Percentiles rank a stretch among this genome's conserved stretches.
Conservation (phyloP, 2,329 filamentous ascomycete species). For the Biscogniauxia marginata region DNA sequence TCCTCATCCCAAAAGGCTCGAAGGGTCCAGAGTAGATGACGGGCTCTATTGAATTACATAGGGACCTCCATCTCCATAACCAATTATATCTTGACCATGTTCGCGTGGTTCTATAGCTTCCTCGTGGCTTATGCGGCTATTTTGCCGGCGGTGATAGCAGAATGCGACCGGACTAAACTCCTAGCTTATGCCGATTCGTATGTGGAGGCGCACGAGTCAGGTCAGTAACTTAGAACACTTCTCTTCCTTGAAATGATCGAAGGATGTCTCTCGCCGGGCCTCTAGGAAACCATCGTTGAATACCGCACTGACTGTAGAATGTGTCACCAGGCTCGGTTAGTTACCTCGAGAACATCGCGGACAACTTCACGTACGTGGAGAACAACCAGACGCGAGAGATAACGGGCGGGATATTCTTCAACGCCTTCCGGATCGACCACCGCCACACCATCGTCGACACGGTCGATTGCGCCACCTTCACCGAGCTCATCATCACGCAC, state of each 20-base stretch:
- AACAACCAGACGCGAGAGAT: constrained; percentile 31
- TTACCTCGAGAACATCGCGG: constrained; percentile 15
- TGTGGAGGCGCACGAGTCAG: constrained; percentile 16
- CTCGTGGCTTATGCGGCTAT: constrained; percentile 6
- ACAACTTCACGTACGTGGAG: constrained; percentile 31
- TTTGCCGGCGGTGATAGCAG: constrained; percentile 5
- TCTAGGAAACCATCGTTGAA: not conserved
- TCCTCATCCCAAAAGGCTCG: not conserved
- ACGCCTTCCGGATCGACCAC: constrained; percentile 27
- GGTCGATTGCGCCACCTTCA: constrained; percentile 31
- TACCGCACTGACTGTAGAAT: not conserved
- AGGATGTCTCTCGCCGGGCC: not conserved
- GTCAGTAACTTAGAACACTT: constrained; percentile 2
- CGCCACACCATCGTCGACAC: constrained; percentile 32
- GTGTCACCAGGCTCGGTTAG: constrained; percentile 12
- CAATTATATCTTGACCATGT: constrained; percentile 5
- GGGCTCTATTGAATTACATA: not conserved
- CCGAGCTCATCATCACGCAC: constrained; percentile 27
- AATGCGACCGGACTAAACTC: constrained; percentile 14
- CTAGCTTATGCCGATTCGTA: constrained; percentile 19
- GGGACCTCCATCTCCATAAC: not conserved
- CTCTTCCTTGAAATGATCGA: not conserved
- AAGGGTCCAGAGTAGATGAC: not conserved
- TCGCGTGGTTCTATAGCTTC: not conserved
- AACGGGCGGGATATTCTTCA: constrained; percentile 24